Evolutionary conservation across 176 grass and related monocot genomes (phyloP).

Genomic region (Phyllostachys edulis): DNA sequence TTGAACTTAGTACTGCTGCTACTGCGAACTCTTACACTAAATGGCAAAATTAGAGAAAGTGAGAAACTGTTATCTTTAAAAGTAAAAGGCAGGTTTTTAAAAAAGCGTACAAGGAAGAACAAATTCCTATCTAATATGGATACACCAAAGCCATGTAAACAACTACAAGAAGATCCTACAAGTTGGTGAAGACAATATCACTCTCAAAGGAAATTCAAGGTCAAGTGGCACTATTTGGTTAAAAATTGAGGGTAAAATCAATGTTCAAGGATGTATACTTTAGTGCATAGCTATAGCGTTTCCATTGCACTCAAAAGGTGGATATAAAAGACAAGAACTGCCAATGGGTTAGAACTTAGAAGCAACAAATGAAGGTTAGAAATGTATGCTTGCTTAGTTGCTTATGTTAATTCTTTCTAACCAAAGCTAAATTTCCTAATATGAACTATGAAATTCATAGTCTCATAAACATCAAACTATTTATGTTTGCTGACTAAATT

Average conservation of each 20-base stretch:
- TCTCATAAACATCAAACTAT: background rate
- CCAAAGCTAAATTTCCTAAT: background rate
- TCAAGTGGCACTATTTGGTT: slow-evolving; percentile 3
- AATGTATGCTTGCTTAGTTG: background rate
- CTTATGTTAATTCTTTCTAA: background rate
- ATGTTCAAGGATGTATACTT: background rate
- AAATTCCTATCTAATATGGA: background rate
- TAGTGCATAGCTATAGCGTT: background rate
- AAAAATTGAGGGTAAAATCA: background rate
- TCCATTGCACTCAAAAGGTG: background rate
- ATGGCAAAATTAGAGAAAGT: background rate
- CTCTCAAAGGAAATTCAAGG: background rate
- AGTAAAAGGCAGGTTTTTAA: background rate
- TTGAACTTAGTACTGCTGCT: background rate
- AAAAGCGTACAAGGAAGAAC: background rate
- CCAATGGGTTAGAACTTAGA: background rate
- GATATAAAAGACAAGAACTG: background rate
- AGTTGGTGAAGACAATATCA: background rate
- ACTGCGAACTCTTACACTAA: background rate
- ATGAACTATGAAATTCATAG: background rate
- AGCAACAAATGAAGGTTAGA: background rate
- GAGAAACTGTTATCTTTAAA: background rate
- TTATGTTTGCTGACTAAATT: background rate
- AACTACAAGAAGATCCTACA: background rate
- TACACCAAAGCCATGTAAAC: background rate